A percentile compares a stretch with the other conserved stretches of the same genome.
These are phyloP conservation scores for Filobasidium wieringae DNA, from an alignment of 768 basidiomycete genomes.

Conservation along the genomic window DNA sequence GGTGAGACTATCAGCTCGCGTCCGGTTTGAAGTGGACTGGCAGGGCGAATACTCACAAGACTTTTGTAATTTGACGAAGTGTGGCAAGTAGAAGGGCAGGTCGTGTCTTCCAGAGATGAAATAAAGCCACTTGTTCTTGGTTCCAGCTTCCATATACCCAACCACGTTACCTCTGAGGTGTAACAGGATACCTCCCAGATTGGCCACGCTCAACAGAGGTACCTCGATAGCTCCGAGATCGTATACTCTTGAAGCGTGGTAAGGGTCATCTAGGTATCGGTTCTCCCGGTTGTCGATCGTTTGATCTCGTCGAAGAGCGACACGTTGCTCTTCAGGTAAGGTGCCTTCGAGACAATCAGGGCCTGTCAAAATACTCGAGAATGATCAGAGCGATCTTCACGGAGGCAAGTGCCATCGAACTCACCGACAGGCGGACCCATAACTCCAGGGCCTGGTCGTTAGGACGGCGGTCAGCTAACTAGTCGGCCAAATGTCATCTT, in stretches of 20 bases:
- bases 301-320: constrained; percentile 18
- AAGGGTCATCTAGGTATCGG: constrained; percentile 22
- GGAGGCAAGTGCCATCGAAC: neutral
- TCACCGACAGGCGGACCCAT: constrained; percentile 3
- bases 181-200: constrained; percentile 24
- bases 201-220: constrained; percentile 24
- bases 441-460: constrained; percentile 13
- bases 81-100: constrained; percentile 25
- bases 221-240: constrained; percentile 24
- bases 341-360: constrained; percentile 20
- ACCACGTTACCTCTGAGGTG: constrained; percentile 28
- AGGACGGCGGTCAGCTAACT: too few species aligned
- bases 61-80: constrained; percentile 23
- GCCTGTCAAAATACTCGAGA: too few species aligned
- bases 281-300: constrained; percentile 19
- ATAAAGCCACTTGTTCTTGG: constrained; percentile 29
- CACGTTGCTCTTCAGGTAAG: constrained; percentile 16
- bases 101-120: constrained; percentile 30
- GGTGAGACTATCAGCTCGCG: too few species aligned
- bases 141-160: constrained; percentile 24
- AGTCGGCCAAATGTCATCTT: too few species aligned
- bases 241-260: constrained; percentile 18
- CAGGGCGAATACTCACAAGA: too few species aligned
- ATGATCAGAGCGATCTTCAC: neutral
- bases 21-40: too few species aligned